Evolutionary conservation across 2,329 filamentous ascomycete species (phyloP).

Genomic region (Aureobasidium namibiae): DNA sequence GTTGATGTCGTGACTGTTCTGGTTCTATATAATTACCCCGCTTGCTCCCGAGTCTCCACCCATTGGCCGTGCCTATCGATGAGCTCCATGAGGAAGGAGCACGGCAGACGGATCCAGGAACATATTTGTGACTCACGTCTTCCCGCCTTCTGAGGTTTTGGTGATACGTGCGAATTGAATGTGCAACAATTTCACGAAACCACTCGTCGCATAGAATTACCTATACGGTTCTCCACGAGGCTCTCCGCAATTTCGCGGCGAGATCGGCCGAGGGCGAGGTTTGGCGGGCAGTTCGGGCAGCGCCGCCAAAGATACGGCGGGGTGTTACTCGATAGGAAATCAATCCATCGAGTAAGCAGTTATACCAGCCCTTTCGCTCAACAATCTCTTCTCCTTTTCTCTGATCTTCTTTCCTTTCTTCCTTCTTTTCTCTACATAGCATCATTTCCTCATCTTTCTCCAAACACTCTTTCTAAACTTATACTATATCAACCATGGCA

Average conservation of each 20-base stretch:
- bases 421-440: background rate
- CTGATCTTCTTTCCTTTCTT: background rate
- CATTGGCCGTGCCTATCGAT: background rate
- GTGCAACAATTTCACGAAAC: too few relatives aligned
- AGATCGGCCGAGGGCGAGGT: background rate
- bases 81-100: background rate
- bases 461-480: background rate
- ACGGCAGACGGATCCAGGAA: background rate
- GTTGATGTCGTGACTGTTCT: background rate
- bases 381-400: background rate
- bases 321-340: conserved; percentile 13
- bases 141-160: too few relatives aligned
- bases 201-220: background rate
- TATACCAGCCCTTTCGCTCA: background rate
- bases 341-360: conserved; percentile 10
- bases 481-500: conserved; percentile 10
- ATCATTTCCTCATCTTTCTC: background rate
- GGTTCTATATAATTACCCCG: background rate
- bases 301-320: conserved; percentile 8
- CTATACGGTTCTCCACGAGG: background rate
- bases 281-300: background rate
- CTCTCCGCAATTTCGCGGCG: conserved; percentile 2
- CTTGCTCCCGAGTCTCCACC: background rate
- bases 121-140: background rate
- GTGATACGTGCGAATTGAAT: background rate